A percentile compares a stretch with the other conserved stretches of the same genome.
These are phyloP conservation scores for Hymenoscyphus scutula DNA, from an alignment of 2,329 filamentous ascomycete species.

Conservation along the genomic window DNA sequence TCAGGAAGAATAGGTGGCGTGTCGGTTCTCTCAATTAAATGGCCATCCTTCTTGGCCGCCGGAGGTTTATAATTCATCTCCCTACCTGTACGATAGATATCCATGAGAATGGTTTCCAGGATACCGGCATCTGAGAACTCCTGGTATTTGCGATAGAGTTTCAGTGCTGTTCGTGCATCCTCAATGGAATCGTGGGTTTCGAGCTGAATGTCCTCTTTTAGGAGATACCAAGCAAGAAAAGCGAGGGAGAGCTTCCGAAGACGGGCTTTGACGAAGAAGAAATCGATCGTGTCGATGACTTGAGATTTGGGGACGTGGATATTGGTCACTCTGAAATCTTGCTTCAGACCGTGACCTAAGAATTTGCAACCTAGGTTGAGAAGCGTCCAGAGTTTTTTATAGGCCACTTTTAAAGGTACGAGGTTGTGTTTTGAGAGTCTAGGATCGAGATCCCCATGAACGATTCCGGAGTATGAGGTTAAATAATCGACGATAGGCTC, in stretches of 20 bases:
- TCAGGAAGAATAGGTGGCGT: conserved; percentile 51
- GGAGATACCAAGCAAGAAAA: conserved; percentile 85
- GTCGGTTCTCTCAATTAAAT: conserved; percentile 47
- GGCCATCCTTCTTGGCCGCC: conserved; percentile 44
- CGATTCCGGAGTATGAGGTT: conserved; percentile 91
- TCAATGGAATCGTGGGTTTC: conserved; percentile 94
- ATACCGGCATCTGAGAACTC: conserved; percentile 87
- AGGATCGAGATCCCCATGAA: conserved; percentile 78
- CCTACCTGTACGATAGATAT: conserved; percentile 71
- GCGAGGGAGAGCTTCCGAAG: conserved; percentile 86
- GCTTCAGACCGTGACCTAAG: conserved; percentile 87
- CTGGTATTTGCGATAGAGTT: conserved; percentile 83
- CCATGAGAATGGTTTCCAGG: conserved; percentile 77
- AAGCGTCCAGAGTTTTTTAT: conserved; percentile 97
- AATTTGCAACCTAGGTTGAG: conserved; percentile 93
- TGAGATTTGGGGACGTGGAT: conserved; percentile 90
- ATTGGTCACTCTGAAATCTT: conserved; percentile 97
- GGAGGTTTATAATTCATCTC: conserved; percentile 59
- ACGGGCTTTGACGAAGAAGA: conserved; percentile 80
- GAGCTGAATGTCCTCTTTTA: conserved; percentile 91
- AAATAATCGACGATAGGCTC: conserved; percentile 94
- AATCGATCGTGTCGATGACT: conserved; percentile 89
- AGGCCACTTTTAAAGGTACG: conserved; percentile 83
- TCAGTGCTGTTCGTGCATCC: conserved; percentile 86
- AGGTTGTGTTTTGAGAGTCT: conserved; percentile 77